Conservation (phyloP, 2,329 filamentous ascomycete genomes). For the Aspergillus ochraceus region DNA sequence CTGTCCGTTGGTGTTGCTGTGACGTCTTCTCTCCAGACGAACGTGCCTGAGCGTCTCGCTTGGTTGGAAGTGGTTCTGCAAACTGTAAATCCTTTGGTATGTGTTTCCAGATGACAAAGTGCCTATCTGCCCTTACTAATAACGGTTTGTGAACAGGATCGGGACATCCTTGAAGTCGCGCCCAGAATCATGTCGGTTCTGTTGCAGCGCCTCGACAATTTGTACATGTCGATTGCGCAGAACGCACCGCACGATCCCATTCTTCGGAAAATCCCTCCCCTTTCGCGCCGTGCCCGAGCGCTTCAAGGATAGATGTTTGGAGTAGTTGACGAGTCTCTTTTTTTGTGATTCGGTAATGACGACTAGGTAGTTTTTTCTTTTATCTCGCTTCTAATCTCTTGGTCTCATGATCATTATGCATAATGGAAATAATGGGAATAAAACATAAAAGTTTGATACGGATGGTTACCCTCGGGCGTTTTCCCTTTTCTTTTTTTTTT, state of each 20-base stretch:
- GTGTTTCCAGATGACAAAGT: constrained; percentile 16
- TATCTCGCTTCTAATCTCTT: background rate
- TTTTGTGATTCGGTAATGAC: background rate
- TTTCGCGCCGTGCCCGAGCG: constrained; percentile 46
- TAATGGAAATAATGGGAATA: constrained; percentile 5
- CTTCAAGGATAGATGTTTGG: constrained; percentile 22
- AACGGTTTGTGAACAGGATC: constrained; percentile 38
- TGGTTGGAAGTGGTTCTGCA: constrained; percentile 60
- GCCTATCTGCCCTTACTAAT: constrained; percentile 5
- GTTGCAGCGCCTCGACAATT: constrained; percentile 55
- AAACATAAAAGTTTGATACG: background rate
- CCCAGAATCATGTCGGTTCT: constrained; percentile 62
- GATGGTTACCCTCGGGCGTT: background rate
- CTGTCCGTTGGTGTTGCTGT: constrained; percentile 65
- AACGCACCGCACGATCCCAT: constrained; percentile 53
- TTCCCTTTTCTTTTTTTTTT: background rate
- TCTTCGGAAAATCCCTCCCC: constrained; percentile 50
- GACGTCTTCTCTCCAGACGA: constrained; percentile 55
- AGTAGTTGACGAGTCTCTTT: background rate
- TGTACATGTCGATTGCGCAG: constrained; percentile 59
- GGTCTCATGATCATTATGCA: constrained; percentile 1
- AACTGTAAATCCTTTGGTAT: constrained; percentile 55
- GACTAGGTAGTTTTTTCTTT: background rate
- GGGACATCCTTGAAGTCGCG: constrained; percentile 57
- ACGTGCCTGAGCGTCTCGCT: constrained; percentile 54